Evolutionary conservation across 257 asterid species (phyloP), one percentile per base, ranked within the genome.

Genomic region (Solanum chilense): DNA sequence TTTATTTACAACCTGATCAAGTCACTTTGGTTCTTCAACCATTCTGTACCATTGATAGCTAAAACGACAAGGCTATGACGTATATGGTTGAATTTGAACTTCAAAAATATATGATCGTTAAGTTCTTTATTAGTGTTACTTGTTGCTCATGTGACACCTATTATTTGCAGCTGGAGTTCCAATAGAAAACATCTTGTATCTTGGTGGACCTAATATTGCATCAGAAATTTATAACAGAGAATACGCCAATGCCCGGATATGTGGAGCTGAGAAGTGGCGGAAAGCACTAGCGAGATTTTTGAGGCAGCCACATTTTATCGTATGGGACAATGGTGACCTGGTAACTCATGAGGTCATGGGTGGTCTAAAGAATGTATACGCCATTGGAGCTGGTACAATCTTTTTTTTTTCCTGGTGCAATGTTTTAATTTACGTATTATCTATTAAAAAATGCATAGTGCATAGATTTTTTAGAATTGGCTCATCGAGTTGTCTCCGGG

Each of bases 281-380:
- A 94, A 92, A 92, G 92, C 98, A 71, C 91, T 96, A 14, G 98
- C 98, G 7, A 93, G 90, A 87, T 96, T 96, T 91, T 92, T 96
- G 88, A 93, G 98, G 86, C 98, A 94, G 91, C 98, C 98, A 23
- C 98, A 96, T 91, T 96, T 96, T 90, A 94, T 94, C 84, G 98
- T 96, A 86, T 96, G 98, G 98, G 98, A 96, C 86, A 96, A 96
- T 84, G 94, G 95, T 4, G 98, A 94, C 91, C 96, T 94, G 62
- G 96, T 96, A 70, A 94, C 98, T 80, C 98, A 94, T 90, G 98
- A 96, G 90, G 98, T 96, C 71, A 96, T 94, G 98, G 98, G 98
- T 80, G 98, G 98, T 89, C 85, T 96, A 87, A 96, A 96, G 92
- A 96, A 96, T 86, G 98, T 94, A 33, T 94, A 96, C 45, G 98